Evolutionary conservation across 2,329 filamentous ascomycete genomes (phyloP), one percentile per base, ranked within the genome.

Genomic region (Aquanectria penicillioides): DNA sequence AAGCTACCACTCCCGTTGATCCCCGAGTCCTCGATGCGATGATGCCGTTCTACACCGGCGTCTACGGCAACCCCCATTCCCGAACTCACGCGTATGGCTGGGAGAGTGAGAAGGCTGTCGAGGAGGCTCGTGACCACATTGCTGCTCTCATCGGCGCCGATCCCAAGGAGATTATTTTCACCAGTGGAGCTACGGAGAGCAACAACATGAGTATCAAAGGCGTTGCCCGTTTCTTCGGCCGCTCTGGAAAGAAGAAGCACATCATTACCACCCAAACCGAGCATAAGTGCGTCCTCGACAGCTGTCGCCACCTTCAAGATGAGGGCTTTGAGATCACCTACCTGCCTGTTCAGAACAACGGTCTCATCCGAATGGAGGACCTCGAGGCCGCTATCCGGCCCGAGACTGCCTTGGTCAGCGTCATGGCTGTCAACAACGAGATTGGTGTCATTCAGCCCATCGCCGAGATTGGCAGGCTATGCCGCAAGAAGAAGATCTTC

Each of bases 151-250:
- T 99, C 66, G 94, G 94, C 22, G 95, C 95, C 23, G 93, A 99
- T 74, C 83, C 95, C 6, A 99, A 99, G 79, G 95, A 99, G 75
- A 98, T 99, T 66, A 96, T 99, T 70, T 98, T 99, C 79, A 99
- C 95, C 6, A 97, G 94, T 71, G 95, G 95, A 53, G 95, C 95
- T 13, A 99, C 95, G 0, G 95, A 99, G 81, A 97, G 93, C 74
- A 99, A 99, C 80, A 99, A 99, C 73, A 99, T 99, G 95, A 97
- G 93, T 77, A 93, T 99, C 81, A 99, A 99, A 81, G 95, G 95
- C 64, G 94, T 99, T 8, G 94, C 95, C 17, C 86, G 94, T 63
- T 99, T 99, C 80, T 97, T 97, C 75, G 93, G 93, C 66, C 88
- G 92, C 57, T 89, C 87, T 3, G 94, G 93, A 70, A 97, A 97